Percentiles rank a stretch among this genome's conserved stretches.
These are phyloP conservation scores for Ceratocystis ficicola DNA, from an alignment of 2,329 filamentous ascomycete species.

Conservation along the genomic window DNA sequence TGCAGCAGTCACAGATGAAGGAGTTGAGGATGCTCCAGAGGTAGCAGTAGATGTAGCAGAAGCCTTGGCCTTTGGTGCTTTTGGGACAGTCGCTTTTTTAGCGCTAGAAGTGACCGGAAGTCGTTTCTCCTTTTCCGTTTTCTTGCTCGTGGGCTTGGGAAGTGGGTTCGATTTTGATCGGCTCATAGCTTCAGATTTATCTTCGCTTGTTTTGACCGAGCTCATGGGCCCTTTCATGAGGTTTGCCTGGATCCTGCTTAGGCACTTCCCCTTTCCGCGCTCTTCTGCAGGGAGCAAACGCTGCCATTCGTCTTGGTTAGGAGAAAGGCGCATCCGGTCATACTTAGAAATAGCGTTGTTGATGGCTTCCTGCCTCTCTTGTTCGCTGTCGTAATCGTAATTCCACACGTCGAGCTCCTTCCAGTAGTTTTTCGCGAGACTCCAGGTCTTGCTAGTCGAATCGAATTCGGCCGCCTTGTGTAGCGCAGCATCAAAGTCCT, in stretches of 20 bases:
- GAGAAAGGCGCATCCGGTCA: constrained; percentile 46
- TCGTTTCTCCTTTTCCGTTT: constrained; percentile 43
- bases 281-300: constrained; percentile 46
- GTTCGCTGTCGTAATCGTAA: constrained; percentile 43
- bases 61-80: constrained; percentile 15
- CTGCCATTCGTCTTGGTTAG: constrained; percentile 49
- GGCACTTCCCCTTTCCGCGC: constrained; percentile 44
- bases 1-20: constrained; percentile 7
- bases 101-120: constrained; percentile 29
- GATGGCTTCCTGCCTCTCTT: constrained; percentile 47
- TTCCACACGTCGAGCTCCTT: constrained; percentile 54
- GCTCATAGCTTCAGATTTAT: constrained; percentile 30
- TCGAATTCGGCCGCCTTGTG: constrained; percentile 48
- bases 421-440: constrained; percentile 44
- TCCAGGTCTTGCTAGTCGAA: constrained; percentile 39
- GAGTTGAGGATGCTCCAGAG: neutral
- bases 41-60: neutral
- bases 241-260: constrained; percentile 49
- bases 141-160: constrained; percentile 45
- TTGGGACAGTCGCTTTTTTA: constrained; percentile 28
- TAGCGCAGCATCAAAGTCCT: constrained; percentile 44
- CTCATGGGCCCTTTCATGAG: constrained; percentile 40
- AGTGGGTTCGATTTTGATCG: constrained; percentile 42
- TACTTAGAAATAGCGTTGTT: constrained; percentile 49
- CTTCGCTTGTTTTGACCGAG: constrained; percentile 31